A percentile compares a stretch with the other conserved stretches of the same genome.
These are phyloP conservation scores for Acacia confusa DNA, from an alignment of 306 rosid genomes.

Conservation along the genomic window DNA sequence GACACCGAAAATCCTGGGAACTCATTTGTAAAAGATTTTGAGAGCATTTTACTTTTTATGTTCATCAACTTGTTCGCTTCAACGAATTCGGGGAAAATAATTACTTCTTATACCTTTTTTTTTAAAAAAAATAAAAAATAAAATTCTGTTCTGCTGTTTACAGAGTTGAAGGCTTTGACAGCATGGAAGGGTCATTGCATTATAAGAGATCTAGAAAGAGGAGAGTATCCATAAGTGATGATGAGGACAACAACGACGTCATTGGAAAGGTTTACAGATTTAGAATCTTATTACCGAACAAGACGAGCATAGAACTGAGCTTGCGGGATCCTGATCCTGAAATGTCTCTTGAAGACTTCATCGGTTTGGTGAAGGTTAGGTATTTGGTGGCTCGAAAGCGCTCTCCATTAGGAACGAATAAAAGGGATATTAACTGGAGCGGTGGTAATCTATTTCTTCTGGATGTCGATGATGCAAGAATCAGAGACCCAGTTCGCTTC, in stretches of 20 bases:
- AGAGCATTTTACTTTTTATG: not conserved
- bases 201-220: slow-evolving; percentile 24
- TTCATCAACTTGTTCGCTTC: not conserved
- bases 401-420: slow-evolving; percentile 20
- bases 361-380: slow-evolving; percentile 30
- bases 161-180: not conserved
- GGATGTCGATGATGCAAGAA: slow-evolving; percentile 37
- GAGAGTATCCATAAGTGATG: not conserved
- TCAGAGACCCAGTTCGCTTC: slow-evolving; percentile 33
- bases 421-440: slow-evolving; percentile 41
- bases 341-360: slow-evolving; percentile 40
- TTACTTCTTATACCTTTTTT: not conserved
- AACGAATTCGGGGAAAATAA: not conserved
- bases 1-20: not conserved
- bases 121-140: no score
- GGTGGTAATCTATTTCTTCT: slow-evolving; percentile 31
- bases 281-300: slow-evolving; percentile 50
- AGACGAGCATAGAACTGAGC: slow-evolving; percentile 32
- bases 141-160: not conserved
- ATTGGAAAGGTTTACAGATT: slow-evolving; percentile 23
- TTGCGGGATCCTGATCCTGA: slow-evolving; percentile 21
- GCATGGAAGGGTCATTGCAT: slow-evolving; percentile 10
- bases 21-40: not conserved
- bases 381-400: slow-evolving; percentile 8
- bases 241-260: not conserved